Base-by-base conservation (phyloP, 257 asterid species). In the Solanum chilense region DNA sequence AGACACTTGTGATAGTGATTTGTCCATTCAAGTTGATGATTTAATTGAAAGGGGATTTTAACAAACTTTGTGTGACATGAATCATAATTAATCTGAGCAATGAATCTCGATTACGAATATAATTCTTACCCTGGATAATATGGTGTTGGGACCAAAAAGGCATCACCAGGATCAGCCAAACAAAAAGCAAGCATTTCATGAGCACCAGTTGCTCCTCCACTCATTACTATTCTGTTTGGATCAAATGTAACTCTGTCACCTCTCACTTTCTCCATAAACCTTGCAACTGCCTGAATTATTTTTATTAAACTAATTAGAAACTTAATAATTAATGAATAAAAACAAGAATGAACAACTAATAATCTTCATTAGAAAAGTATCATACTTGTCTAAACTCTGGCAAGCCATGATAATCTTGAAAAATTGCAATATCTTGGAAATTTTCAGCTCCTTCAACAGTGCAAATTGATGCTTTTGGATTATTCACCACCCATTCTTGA, bases 181-280 rank as follows among this genome's bases (percentile, higher is more conserved):
- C 99, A 96, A 89, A 96, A 96, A 86, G 98, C 94, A 42, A 96
- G 83, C 20, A 91, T 91, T 90, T 96, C 99, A 52, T 92, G 95
- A 71, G 96, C 99, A 37, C 97, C 98, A 7, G 98, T 96, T 58
- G 99, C 99, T 4, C 99, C 99, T 21, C 98, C 99, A 68, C 95
- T 91, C 98, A 96, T 94, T 0, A 96, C 98, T 71, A 96, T 91
- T 7, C 94, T 92, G 58, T 90, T 89, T 5, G 99, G 95, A 86
- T 96, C 95, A 89, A 95, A 94, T 62, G 85, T 91, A 33, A 92
- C 98, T 86, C 80, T 52, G 87, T 95, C 91, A 86, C 98, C 95
- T 90, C 99, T 90, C 33, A 95, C 94, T 86, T 86, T 95, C 91
- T 93, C 98, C 99, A 96, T 95, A 88, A 95, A 96, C 81, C 91